Percentiles rank a stretch among this genome's conserved stretches.
Evolutionary conservation across 768 basidiomycete genomes (phyloP).

Genomic region (Tulasnella sp.): DNA sequence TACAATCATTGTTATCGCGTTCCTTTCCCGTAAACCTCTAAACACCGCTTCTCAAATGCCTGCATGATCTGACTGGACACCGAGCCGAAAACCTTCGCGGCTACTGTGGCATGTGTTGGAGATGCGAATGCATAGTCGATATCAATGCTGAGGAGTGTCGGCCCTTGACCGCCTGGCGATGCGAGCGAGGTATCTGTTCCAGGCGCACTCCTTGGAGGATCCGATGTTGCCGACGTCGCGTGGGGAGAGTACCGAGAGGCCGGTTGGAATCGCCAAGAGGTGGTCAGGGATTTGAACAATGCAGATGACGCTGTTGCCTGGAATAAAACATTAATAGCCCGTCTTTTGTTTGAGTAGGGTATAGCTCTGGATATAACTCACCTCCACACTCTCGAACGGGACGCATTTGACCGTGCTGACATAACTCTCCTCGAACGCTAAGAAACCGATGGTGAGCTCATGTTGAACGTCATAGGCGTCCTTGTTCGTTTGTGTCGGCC

Average conservation of each 20-base stretch:
- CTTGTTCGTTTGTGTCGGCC: slow-evolving; percentile 26
- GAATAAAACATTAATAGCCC: slow-evolving; percentile 14
- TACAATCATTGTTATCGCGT: neutral
- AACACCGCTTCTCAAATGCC: slow-evolving; percentile 83
- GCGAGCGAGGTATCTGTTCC: neutral
- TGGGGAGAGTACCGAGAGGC: slow-evolving; percentile 37
- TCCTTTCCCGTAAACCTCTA: slow-evolving; percentile 50
- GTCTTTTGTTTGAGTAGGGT: slow-evolving; percentile 7
- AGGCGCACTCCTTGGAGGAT: neutral
- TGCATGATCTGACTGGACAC: slow-evolving; percentile 82
- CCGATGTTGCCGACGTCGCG: slow-evolving; percentile 21
- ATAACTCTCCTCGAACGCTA: slow-evolving; percentile 80
- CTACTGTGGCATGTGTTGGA: slow-evolving; percentile 75
- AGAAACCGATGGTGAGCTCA: slow-evolving; percentile 81
- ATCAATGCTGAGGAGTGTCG: slow-evolving; percentile 79
- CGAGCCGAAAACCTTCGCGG: slow-evolving; percentile 74
- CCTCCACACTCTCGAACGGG: slow-evolving; percentile 72
- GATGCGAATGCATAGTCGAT: slow-evolving; percentile 79
- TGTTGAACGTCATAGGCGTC: slow-evolving; percentile 51
- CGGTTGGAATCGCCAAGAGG: slow-evolving; percentile 65
- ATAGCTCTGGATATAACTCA: slow-evolving; percentile 28
- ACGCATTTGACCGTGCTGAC: slow-evolving; percentile 71
- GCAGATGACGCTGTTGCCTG: slow-evolving; percentile 66
- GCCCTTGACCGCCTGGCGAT: slow-evolving; percentile 23
- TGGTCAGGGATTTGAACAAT: slow-evolving; percentile 60